Evolutionary conservation across 495 filamentous ascomycete species (phyloP), one percentile per base, ranked within the genome.

Genomic region (Sordaria brevicollis): DNA sequence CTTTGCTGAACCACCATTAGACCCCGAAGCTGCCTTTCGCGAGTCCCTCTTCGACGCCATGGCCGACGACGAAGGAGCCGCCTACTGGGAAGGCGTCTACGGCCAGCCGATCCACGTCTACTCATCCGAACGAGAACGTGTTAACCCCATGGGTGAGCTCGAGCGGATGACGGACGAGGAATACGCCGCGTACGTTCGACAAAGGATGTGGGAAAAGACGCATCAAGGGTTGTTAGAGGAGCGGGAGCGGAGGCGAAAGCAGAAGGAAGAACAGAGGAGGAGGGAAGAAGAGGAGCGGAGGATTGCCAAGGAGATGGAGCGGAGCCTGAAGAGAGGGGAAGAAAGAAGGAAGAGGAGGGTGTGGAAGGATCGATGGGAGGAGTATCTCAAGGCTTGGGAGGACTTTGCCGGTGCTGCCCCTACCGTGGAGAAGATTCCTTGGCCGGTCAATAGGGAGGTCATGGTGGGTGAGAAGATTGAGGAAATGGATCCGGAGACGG

Each of bases 21-120:
- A 89, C 72, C 84, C 91, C 5, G 86, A 89, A 21, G 80, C 84
- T 10, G 93, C 94, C 17, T 99, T 99, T 80, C 90, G 92, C 33
- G 92, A 97, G 81, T 95, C 92, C n/a, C 89, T 98, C 65, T 97
- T 98, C 83, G 95, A 99, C 79, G 95, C 95, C n/a, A 89, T 99
- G 78, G 96, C 93, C 41, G 95, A 99, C 80, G 95, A 99, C 80
- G 95, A 99, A 81, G 95, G 95, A 39, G 95, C 95, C 49, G 87
- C 87, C 37, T 98, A 92, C 82, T 99, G 95, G 95, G 90, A 97
- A 77, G 86, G 88, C 37, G 93, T 98, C 66, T 99, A 97, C 79
- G 93, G 94, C 15, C 93, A 98, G 76, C 94, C 94, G 1, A 91
- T 98, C 67, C 83, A 84, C 71, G 73, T 81, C 5, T 82, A 82